Evolutionary conservation across 345 rosid genomes (phyloP), one percentile per base, ranked within the genome.

Genomic region (Lepidium sativum): DNA sequence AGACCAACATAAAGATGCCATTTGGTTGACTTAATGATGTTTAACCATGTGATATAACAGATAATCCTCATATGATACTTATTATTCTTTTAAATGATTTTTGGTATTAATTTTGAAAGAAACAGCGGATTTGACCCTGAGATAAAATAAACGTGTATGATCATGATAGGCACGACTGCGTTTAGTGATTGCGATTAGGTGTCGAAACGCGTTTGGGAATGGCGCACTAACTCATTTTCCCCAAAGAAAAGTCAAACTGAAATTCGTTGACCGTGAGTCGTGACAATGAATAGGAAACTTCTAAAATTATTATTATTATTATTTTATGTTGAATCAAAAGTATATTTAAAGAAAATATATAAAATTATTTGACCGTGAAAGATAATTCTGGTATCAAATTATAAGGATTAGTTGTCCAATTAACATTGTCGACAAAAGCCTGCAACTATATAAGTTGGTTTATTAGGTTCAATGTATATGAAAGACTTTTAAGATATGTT

Each of bases 391-490:
- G 0, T 8, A 15, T 60, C 23, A n/a, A 10, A 16, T 20, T 54
- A 7, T 4, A 52, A 44, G 9, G 11, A 53, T 65, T 62, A 17
- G 7, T 42, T 15, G 5, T 57, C 13, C 4, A 50, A 37, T 20
- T 29, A 8, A 63, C 25, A 29, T 25, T 27, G 15, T 39, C 48
- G 21, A 57, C 20, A 57, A 38, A 25, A 38, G 23, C 13, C 32
- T 20, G 17, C 18, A 35, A 34, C 7, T 27, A 17, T 34, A 12
- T 40, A 9, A 25, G 42, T 14, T 54, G 20, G 54, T n/a, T 67
- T 23, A 55, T 25, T 6, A 67, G 56, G 31, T 67, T 35, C 48
- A 55, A 5, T 67, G 71, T 45, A 67, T 45, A 17, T 35, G 32
- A 56, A 45, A 27, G 1, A 27, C 31, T 27, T 27, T 6, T 25